Evolutionary conservation across 306 rosid species (phyloP).

Genomic region (Prunus persica): DNA sequence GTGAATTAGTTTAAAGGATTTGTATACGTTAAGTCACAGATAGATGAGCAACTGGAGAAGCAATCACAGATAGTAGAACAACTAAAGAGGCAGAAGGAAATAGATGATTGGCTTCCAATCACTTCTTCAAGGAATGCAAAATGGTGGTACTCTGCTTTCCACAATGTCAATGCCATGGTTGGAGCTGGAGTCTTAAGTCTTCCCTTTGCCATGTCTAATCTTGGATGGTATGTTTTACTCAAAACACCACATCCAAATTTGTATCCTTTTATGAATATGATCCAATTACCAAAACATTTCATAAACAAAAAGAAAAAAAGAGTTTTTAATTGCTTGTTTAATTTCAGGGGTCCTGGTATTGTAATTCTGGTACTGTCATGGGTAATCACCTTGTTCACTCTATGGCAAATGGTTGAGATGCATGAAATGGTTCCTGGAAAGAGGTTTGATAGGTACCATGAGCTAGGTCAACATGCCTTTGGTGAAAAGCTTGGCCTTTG

Average conservation of each 20-base stretch:
- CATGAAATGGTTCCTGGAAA: conserved; percentile 83
- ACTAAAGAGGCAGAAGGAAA: conserved; percentile 35
- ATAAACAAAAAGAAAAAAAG: too few species aligned
- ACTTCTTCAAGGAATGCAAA: conserved; percentile 76
- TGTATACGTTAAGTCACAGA: conserved; percentile 10
- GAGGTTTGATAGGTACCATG: conserved; percentile 73
- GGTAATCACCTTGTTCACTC: conserved; percentile 62
- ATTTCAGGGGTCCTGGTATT: conserved; percentile 69
- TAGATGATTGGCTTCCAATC: conserved; percentile 76
- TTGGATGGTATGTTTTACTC: conserved; percentile 52
- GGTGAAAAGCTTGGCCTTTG: conserved; percentile 73
- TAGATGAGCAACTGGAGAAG: background rate
- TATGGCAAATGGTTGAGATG: conserved; percentile 88
- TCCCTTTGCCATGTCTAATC: conserved; percentile 67
- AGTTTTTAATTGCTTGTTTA: background rate
- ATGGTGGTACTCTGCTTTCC: conserved; percentile 91
- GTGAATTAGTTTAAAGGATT: background rate
- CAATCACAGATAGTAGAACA: conserved; percentile 23
- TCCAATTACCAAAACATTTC: too few species aligned
- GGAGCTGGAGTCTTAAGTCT: conserved; percentile 85
- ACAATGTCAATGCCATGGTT: conserved; percentile 85
- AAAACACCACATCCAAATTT: too few species aligned
- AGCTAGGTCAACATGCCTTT: conserved; percentile 72
- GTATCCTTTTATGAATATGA: too few species aligned
- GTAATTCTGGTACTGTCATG: conserved; percentile 52